phyloP scores from a whole-genome alignment of 345 rosid species.

The Ceriops decandra region DNA sequence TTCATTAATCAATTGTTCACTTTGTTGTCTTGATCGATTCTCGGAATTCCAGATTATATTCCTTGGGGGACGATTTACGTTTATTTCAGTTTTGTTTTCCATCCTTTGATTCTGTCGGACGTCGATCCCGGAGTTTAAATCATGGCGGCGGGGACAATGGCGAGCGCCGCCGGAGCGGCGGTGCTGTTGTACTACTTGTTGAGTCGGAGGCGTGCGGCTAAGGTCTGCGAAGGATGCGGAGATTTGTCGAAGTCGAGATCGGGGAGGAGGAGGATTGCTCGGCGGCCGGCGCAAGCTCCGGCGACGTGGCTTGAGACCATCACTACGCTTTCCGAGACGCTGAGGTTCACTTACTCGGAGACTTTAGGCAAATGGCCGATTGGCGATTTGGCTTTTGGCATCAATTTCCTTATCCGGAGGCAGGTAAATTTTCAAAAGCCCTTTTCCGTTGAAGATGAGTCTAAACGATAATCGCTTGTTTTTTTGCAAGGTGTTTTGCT shows the following conservation, averaged over 20 bases:
- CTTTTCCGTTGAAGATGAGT: not conserved
- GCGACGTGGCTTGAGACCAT: constrained; percentile 93
- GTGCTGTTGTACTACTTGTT: constrained; percentile 59
- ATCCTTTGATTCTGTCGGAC: not conserved
- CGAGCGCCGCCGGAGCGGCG: constrained; percentile 82
- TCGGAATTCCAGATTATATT: not conserved
- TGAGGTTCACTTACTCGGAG: constrained; percentile 86
- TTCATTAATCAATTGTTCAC: too few relatives aligned
- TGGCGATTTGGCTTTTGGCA: constrained; percentile 93
- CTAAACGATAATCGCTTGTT: too few relatives aligned
- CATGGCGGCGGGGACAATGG: constrained; percentile 90
- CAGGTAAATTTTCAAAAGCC: constrained; percentile 44
- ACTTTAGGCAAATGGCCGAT: constrained; percentile 99
- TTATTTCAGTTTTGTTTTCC: not conserved
- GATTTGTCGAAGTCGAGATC: constrained; percentile 67
- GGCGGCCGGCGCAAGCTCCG: constrained; percentile 90
- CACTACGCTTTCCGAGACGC: constrained; percentile 77
- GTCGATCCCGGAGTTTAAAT: not conserved
- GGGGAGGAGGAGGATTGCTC: constrained; percentile 54
- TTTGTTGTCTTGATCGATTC: too few relatives aligned
- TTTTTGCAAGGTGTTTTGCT: not conserved
- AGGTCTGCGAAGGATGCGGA: constrained; percentile 36
- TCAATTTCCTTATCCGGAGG: constrained; percentile 79
- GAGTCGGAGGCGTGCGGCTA: constrained; percentile 48
- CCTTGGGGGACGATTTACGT: not conserved